Evolutionary conservation across 768 basidiomycete species (phyloP).

Genomic region (Naganishia kalamii): DNA sequence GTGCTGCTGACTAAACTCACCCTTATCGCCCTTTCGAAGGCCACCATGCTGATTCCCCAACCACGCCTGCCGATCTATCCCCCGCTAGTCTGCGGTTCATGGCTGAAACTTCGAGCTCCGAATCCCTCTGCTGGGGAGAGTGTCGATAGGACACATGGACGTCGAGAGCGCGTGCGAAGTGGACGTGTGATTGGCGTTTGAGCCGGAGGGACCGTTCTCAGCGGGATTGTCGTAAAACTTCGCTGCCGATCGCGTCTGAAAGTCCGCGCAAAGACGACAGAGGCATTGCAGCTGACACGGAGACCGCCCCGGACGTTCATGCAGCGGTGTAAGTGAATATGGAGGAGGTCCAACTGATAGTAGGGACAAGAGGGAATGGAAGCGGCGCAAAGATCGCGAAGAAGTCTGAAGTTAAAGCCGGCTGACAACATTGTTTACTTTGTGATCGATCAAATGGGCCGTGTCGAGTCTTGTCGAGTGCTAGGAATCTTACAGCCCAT

Average conservation of each 20-base stretch:
- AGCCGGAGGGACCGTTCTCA: background rate
- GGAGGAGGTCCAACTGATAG: no score
- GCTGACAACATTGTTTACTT: conserved; percentile 6
- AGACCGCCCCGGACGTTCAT: background rate
- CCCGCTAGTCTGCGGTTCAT: background rate
- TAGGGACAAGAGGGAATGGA: background rate
- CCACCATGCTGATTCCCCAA: background rate
- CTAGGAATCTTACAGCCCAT: no score
- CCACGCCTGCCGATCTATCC: background rate
- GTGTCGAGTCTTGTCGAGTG: no score
- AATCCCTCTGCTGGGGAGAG: no score
- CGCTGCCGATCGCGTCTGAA: conserved; percentile 2
- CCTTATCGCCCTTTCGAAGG: background rate
- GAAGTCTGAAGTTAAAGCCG: background rate
- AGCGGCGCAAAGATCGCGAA: no score
- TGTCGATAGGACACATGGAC: no score
- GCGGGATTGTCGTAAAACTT: background rate
- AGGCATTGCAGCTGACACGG: background rate
- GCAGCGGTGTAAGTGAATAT: background rate
- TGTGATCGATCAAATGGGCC: conserved; percentile 9
- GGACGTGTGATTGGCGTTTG: no score
- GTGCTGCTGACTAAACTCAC: background rate
- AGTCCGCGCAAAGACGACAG: background rate
- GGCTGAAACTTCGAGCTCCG: background rate
- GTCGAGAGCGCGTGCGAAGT: background rate